Conservation (phyloP, 1,284 basidiomycete species). For the Ceratobasidium papillatum region DNA sequence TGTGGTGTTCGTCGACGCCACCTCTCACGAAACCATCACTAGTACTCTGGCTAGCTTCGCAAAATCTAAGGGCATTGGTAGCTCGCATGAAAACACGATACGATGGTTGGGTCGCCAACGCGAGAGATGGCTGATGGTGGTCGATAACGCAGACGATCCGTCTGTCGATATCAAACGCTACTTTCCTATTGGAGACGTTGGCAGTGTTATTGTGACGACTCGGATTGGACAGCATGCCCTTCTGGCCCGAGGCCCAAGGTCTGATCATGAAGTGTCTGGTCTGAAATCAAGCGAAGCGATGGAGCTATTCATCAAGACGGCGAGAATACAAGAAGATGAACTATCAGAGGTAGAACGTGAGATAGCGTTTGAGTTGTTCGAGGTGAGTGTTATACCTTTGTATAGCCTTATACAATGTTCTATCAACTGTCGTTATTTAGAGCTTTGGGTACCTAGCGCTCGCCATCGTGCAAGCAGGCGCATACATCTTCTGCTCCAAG, state of each 20-base stretch:
- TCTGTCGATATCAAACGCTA: background rate
- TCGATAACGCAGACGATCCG: constrained; percentile 4
- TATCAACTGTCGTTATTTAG: background rate
- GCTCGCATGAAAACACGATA: background rate
- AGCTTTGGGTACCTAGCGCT: constrained; percentile 1
- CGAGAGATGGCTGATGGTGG: too few relatives aligned
- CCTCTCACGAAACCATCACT: constrained; percentile 12
- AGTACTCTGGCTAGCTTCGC: background rate
- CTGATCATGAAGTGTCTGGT: background rate
- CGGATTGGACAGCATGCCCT: background rate
- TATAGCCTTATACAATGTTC: background rate
- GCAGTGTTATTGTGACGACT: background rate
- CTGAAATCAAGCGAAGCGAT: background rate
- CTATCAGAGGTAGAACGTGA: background rate
- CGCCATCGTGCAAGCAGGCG: constrained; percentile 32
- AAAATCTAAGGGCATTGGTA: too few relatives aligned
- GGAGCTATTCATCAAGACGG: background rate
- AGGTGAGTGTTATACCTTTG: background rate
- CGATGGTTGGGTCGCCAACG: background rate
- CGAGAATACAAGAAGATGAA: background rate
- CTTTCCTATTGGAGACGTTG: background rate
- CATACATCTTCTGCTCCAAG: constrained; percentile 13
- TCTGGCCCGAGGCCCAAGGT: background rate
- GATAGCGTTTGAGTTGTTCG: background rate
- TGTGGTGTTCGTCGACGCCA: constrained; percentile 29